Conservation (phyloP, 2,329 filamentous ascomycete genomes). For the Trichoderma koningii region DNA sequence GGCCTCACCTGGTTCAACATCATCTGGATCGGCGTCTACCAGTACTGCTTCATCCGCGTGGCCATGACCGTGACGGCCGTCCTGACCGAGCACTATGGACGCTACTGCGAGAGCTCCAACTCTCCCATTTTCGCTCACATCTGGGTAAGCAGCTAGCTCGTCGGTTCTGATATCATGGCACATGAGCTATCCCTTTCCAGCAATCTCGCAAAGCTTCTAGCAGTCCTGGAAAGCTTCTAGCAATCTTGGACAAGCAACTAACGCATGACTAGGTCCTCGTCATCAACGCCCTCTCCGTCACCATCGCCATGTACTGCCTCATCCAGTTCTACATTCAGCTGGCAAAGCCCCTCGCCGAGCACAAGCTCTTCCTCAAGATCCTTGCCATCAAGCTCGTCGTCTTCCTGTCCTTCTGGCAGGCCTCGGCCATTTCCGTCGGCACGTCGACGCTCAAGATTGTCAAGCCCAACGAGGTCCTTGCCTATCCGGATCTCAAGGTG, state of each 20-base stretch:
- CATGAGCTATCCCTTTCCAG: too few species aligned
- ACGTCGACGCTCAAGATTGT: conserved; percentile 64
- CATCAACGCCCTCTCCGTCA: conserved; percentile 71
- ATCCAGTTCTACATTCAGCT: conserved; percentile 86
- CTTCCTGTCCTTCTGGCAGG: conserved; percentile 90
- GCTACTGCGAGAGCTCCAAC: conserved; percentile 78
- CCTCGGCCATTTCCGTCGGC: conserved; percentile 52
- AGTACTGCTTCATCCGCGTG: conserved; percentile 82
- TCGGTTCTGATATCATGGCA: too few species aligned
- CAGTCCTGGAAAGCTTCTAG: neutral
- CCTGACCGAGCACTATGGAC: conserved; percentile 65
- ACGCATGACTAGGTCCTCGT: conserved; percentile 55
- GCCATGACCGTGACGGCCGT: conserved; percentile 79
- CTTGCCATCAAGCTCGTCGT: conserved; percentile 87
- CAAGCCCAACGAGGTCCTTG: conserved; percentile 60
- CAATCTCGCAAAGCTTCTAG: too few species aligned
- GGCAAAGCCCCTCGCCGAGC: conserved; percentile 64
- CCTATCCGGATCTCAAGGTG: conserved; percentile 75
- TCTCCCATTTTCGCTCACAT: conserved; percentile 79
- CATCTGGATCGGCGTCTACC: conserved; percentile 79
- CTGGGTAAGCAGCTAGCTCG: conserved; percentile 60
- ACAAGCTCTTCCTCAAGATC: conserved; percentile 77
- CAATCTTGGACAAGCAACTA: neutral
- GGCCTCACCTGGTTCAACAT: conserved; percentile 91
- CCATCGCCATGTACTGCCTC: conserved; percentile 84